Conservation (phyloP, 371 early-diverging fungal species). For the Rhizomucor pusillus region DNA sequence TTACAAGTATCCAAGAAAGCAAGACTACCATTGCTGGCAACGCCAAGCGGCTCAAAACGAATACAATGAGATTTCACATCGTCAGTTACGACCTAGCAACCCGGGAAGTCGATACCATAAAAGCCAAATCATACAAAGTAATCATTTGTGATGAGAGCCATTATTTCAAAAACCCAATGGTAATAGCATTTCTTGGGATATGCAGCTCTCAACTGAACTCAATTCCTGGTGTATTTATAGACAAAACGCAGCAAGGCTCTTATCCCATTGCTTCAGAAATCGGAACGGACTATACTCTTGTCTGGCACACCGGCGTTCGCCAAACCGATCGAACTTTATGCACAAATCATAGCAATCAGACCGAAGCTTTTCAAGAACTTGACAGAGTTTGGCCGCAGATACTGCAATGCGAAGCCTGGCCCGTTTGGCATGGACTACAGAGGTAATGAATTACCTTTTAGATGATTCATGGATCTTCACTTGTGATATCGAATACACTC, state of each 20-base stretch:
- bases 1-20: neutral
- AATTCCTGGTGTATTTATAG: slow-evolving; percentile 2
- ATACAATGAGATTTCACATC: slow-evolving; percentile 32
- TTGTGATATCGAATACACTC: slow-evolving; percentile 10
- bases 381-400: slow-evolving; percentile 50
- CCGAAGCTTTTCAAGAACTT: slow-evolving; percentile 35
- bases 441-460: no score
- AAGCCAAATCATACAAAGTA: slow-evolving; percentile 18
- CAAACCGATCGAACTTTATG: slow-evolving; percentile 61
- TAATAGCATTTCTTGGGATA: slow-evolving; percentile 4
- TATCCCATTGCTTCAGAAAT: slow-evolving; percentile 44
- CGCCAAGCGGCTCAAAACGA: neutral
- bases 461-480: neutral
- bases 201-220: neutral
- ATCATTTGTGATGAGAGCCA: slow-evolving; percentile 52
- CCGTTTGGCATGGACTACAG: slow-evolving; percentile 27
- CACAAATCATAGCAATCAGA: slow-evolving; percentile 49
- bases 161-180: slow-evolving; percentile 47
- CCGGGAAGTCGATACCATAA: slow-evolving; percentile 33
- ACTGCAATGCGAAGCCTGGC: slow-evolving; percentile 46
- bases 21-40: neutral
- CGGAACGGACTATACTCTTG: slow-evolving; percentile 41
- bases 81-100: slow-evolving; percentile 39
- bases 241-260: slow-evolving; percentile 47
- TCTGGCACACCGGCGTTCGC: slow-evolving; percentile 62